Evolutionary conservation across 768 basidiomycete genomes (phyloP).

Genomic region (Boletellus ananas): DNA sequence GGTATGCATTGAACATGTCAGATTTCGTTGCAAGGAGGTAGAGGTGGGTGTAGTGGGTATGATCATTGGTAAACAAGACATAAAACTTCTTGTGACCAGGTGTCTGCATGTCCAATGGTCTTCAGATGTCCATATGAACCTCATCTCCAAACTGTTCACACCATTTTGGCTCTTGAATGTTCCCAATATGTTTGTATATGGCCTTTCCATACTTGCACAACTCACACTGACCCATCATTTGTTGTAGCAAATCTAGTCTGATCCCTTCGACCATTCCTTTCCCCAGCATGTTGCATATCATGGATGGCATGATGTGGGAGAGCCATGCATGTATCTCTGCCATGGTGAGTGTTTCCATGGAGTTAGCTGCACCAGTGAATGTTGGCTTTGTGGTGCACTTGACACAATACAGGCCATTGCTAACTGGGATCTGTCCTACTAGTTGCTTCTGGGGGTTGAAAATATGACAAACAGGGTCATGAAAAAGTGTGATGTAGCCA

Average conservation of each 20-base stretch:
- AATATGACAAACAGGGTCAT: not conserved
- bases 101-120: not conserved
- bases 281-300: too few species aligned
- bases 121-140: slow-evolving; percentile 11
- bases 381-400: too few species aligned
- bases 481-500: slow-evolving; percentile 6
- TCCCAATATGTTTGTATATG: slow-evolving; percentile 4
- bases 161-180: not conserved
- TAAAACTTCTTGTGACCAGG: slow-evolving; percentile 6
- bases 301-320: too few species aligned
- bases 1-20: slow-evolving; percentile 5
- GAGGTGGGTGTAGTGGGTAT: not conserved
- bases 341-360: too few species aligned
- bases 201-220: slow-evolving; percentile 12
- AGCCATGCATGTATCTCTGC: too few species aligned
- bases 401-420: too few species aligned
- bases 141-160: slow-evolving; percentile 2
- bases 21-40: slow-evolving; percentile 4
- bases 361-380: too few species aligned
- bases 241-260: too few species aligned
- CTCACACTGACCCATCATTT: slow-evolving; percentile 10
- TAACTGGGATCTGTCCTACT: too few species aligned
- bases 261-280: too few species aligned
- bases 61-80: slow-evolving; percentile 8
- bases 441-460: not conserved